phyloP scores from a whole-genome alignment of 306 rosid species.

The Crotalaria pallida region DNA sequence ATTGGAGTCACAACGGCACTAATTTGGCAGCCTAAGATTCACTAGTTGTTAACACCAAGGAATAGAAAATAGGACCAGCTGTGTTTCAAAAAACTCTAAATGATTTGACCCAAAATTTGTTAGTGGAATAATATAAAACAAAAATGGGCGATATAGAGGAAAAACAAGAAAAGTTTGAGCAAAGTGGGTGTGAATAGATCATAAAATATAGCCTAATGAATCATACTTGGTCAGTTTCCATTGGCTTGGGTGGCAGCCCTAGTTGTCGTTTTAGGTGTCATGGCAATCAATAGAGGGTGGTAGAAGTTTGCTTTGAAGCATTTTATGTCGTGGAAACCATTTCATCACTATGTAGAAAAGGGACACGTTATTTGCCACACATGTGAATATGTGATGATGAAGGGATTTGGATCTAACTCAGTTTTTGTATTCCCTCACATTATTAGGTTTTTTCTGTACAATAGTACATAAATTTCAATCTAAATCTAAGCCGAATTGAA shows the following conservation, averaged over 20 bases:
- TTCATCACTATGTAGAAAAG: background rate
- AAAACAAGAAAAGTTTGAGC: background rate
- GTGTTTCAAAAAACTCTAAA: conserved; percentile 1
- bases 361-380: background rate
- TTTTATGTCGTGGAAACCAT: conserved; percentile 27
- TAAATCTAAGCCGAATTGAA: too few species aligned
- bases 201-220: background rate
- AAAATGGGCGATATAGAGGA: background rate
- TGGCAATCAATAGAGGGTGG: background rate
- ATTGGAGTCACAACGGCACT: background rate
- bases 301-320: background rate
- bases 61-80: background rate
- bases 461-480: too few species aligned
- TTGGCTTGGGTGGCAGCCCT: conserved; percentile 13
- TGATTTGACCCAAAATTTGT: conserved; percentile 22
- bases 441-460: too few species aligned
- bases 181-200: conserved; percentile 7
- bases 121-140: conserved; percentile 1
- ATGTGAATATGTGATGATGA: too few species aligned
- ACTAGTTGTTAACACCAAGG: conserved; percentile 15
- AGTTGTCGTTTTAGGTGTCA: background rate
- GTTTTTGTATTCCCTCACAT: too few species aligned
- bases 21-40: conserved; percentile 21
- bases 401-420: too few species aligned
- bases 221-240: conserved; percentile 13